phyloP scores from a whole-genome alignment of 139 green algal species.

The Limnomonas spitsbergensis region DNA sequence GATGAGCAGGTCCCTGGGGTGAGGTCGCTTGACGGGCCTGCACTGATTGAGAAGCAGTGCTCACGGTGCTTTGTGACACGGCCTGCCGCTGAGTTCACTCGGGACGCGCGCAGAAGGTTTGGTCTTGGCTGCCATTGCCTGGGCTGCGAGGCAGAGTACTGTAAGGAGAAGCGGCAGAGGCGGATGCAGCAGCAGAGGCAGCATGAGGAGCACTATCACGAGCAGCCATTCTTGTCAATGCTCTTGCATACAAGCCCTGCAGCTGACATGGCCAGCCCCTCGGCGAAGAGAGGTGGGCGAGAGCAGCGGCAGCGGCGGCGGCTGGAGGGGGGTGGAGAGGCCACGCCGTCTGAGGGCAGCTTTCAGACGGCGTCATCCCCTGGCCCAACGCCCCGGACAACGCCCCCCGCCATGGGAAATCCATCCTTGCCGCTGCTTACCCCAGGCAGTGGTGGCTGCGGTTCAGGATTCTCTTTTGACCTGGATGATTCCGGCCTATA shows the following conservation, averaged over 20 bases:
- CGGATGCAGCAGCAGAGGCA: not conserved
- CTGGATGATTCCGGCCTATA: not conserved
- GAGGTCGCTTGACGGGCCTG: too few relatives aligned
- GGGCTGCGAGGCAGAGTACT: conserved; percentile 3
- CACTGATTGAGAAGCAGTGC: not conserved
- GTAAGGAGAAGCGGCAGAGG: not conserved
- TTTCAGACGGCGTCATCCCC: too few relatives aligned
- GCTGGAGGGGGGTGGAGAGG: not conserved
- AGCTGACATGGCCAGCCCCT: too few relatives aligned
- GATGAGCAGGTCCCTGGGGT: too few relatives aligned
- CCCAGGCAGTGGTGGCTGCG: too few relatives aligned
- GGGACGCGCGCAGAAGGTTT: not conserved
- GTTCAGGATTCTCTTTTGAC: not conserved
- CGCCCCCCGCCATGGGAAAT: too few relatives aligned
- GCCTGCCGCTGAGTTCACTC: not conserved
- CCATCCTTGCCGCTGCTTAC: too few relatives aligned
- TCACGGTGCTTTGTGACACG: not conserved
- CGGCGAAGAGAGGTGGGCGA: too few relatives aligned
- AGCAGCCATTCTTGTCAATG: too few relatives aligned
- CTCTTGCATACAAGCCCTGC: too few relatives aligned
- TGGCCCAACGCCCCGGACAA: too few relatives aligned
- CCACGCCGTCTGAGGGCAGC: too few relatives aligned
- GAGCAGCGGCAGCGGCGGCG: not conserved
- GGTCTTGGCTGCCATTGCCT: not conserved
- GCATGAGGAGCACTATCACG: not conserved